Conservation (phyloP, 2,329 filamentous ascomycete genomes). For the Cordyceps tenuipes region DNA sequence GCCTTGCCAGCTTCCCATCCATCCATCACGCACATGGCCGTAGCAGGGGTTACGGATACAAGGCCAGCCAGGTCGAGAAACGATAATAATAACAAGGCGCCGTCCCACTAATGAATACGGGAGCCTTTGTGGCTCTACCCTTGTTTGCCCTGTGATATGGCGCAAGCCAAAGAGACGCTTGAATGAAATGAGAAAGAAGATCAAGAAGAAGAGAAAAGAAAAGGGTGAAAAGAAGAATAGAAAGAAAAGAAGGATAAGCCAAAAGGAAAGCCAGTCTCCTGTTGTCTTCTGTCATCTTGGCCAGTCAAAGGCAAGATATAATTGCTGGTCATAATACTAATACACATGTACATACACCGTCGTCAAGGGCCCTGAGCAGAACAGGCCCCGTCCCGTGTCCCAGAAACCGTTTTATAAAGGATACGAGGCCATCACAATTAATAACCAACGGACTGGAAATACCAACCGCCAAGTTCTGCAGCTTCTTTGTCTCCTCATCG, state of each 20-base stretch:
- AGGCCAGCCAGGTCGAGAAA: background rate
- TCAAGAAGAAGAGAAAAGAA: too few species aligned
- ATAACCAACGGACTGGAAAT: background rate
- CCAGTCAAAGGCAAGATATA: background rate
- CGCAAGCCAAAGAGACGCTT: background rate
- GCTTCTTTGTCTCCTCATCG: background rate
- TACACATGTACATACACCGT: background rate
- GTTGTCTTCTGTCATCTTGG: background rate
- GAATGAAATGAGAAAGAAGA: background rate
- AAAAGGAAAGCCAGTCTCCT: background rate
- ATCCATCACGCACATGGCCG: background rate
- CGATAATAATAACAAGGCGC: background rate
- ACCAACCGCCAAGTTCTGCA: too few species aligned
- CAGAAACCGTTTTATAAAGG: background rate
- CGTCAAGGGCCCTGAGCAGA: background rate
- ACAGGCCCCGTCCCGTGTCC: background rate
- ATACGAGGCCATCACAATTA: background rate
- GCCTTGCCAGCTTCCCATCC: background rate
- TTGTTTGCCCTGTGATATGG: background rate
- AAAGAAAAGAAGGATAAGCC: too few species aligned
- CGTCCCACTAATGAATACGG: constrained; percentile 8
- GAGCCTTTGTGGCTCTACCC: background rate
- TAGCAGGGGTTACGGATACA: constrained; percentile 1
- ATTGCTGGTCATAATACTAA: background rate
- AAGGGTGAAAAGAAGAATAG: too few species aligned